phyloP scores from a whole-genome alignment of 257 asterid species.

The Lavandula angustifolia region DNA sequence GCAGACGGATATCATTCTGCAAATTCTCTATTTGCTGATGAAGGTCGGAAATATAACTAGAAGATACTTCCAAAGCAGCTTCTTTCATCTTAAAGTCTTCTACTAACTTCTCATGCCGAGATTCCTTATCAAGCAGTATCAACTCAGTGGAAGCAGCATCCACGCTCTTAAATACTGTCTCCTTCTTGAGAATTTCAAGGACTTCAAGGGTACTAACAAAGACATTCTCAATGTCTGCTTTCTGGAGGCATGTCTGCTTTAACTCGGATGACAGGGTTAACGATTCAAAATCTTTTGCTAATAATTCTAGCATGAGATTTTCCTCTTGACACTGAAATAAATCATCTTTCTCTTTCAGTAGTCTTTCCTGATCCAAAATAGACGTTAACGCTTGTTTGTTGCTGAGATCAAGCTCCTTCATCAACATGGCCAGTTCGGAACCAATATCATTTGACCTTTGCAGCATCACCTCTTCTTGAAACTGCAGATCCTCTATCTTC shows the following conservation, averaged over 20 bases:
- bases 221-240: slow-evolving; percentile 44
- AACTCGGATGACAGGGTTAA: slow-evolving; percentile 60
- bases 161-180: slow-evolving; percentile 47
- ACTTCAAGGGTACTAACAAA: slow-evolving; percentile 40
- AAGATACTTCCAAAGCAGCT: slow-evolving; percentile 56
- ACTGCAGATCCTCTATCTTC: slow-evolving; percentile 67
- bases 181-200: slow-evolving; percentile 57
- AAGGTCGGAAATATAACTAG: slow-evolving; percentile 49
- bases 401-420: slow-evolving; percentile 74
- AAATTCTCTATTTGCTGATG: slow-evolving; percentile 48
- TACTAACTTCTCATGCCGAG: slow-evolving; percentile 42
- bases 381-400: slow-evolving; percentile 50
- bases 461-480: slow-evolving; percentile 82
- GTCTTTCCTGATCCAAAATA: slow-evolving; percentile 61
- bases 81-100: slow-evolving; percentile 59
- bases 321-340: slow-evolving; percentile 56
- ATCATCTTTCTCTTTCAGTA: slow-evolving; percentile 63
- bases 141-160: slow-evolving; percentile 57
- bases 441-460: slow-evolving; percentile 77
- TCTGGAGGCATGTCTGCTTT: slow-evolving; percentile 45
- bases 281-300: slow-evolving; percentile 61
- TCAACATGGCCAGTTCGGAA: slow-evolving; percentile 61
- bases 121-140: slow-evolving; percentile 60
- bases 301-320: slow-evolving; percentile 44
- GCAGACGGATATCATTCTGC: slow-evolving; percentile 44